Evolutionary conservation across 306 rosid genomes (phyloP).

Genomic region (Prunus fruticosa): DNA sequence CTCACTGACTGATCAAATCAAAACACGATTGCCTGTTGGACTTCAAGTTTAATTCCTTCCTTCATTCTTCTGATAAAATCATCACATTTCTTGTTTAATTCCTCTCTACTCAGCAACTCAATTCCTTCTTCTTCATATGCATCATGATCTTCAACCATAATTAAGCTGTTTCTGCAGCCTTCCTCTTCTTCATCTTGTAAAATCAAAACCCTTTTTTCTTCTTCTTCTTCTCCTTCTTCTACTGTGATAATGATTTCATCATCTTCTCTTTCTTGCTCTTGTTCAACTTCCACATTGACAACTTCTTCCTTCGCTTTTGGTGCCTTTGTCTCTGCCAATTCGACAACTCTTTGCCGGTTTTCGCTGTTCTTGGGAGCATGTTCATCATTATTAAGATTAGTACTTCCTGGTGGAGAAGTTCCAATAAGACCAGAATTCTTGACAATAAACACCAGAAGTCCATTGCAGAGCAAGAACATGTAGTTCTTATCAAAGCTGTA

Average conservation of each 20-base stretch:
- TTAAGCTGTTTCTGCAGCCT: background rate
- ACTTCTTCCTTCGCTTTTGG: background rate
- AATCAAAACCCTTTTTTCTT: background rate
- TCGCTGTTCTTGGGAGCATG: background rate
- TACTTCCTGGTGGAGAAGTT: constrained; percentile 16
- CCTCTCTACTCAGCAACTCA: constrained; percentile 40
- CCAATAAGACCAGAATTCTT: constrained; percentile 39
- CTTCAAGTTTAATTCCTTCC: constrained; percentile 45
- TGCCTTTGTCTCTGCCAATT: background rate
- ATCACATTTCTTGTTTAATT: constrained; percentile 74
- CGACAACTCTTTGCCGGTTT: background rate
- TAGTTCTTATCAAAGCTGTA: constrained; percentile 42
- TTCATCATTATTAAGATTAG: background rate
- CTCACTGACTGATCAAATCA: background rate
- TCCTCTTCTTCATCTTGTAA: constrained; percentile 1
- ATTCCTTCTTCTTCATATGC: constrained; percentile 15
- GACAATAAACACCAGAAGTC: constrained; percentile 46
- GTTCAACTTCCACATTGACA: background rate
- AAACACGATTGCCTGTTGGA: constrained; percentile 19
- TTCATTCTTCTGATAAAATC: constrained; percentile 71
- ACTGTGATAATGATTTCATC: background rate
- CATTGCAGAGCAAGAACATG: constrained; percentile 69
- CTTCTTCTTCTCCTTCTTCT: background rate
- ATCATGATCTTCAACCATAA: constrained; percentile 15
- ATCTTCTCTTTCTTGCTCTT: constrained; percentile 8